Evolutionary conservation across 345 rosid species (phyloP).

Genomic region (Litchi chinensis): DNA sequence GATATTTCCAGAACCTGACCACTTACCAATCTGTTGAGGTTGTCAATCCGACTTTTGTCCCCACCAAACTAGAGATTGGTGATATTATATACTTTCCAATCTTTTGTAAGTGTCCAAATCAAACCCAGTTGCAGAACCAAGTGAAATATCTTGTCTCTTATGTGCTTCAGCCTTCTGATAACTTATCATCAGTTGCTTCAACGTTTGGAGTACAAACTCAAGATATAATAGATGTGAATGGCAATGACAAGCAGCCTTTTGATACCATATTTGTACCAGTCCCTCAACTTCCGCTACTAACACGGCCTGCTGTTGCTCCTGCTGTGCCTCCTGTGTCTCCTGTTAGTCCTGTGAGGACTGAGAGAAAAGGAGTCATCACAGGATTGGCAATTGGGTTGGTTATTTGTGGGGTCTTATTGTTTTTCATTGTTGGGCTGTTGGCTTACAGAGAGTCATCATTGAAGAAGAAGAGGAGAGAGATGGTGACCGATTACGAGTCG

Average conservation of each 20-base stretch:
- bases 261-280: constrained; percentile 65
- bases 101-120: constrained; percentile 68
- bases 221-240: constrained; percentile 47
- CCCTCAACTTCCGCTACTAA: constrained; percentile 41
- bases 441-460: constrained; percentile 30
- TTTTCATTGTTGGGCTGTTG: constrained; percentile 30
- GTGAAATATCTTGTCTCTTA: constrained; percentile 55
- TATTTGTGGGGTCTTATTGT: constrained; percentile 36
- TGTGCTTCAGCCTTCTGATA: constrained; percentile 66
- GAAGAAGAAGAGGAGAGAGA: constrained; percentile 31
- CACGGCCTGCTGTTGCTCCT: constrained; percentile 43
- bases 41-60: constrained; percentile 54
- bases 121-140: constrained; percentile 31
- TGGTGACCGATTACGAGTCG: constrained; percentile 31
- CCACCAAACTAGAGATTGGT: constrained; percentile 48
- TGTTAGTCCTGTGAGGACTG: constrained; percentile 26
- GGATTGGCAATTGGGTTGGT: constrained; percentile 63
- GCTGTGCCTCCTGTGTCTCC: constrained; percentile 24
- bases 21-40: constrained; percentile 63
- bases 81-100: constrained; percentile 46
- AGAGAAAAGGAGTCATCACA: constrained; percentile 44
- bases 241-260: constrained; percentile 29
- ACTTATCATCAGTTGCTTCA: constrained; percentile 52
- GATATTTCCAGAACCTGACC: constrained; percentile 48
- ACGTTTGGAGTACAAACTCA: constrained; percentile 43